phyloP scores from a whole-genome alignment of 768 basidiomycete genomes.

The Myochromella boudieri region DNA sequence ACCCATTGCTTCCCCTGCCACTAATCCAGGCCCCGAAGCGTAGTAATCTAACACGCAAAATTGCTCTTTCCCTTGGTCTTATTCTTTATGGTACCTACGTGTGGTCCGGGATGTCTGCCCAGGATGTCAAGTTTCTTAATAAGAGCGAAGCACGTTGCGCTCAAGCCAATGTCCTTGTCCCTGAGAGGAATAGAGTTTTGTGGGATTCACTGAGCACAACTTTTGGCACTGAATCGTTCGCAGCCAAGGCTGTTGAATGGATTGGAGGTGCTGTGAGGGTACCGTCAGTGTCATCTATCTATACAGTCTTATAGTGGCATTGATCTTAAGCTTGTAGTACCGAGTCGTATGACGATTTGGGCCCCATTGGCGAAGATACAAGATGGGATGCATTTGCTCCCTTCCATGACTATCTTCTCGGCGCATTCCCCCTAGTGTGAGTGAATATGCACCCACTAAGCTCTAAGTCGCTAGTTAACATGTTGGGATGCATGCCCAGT shows the following conservation, averaged over 20 bases:
- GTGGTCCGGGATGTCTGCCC: constrained; percentile 1
- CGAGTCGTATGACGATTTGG: constrained; percentile 52
- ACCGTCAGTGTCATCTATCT: constrained; percentile 29
- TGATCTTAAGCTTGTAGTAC: constrained; percentile 33
- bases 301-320: background rate
- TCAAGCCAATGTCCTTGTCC: constrained; percentile 38
- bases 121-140: background rate
- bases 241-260: constrained; percentile 41
- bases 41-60: background rate
- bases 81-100: constrained; percentile 7
- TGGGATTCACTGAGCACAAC: constrained; percentile 33
- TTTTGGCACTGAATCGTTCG: constrained; percentile 37
- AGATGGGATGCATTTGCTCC: constrained; percentile 54
- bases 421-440: constrained; percentile 61
- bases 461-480: background rate
- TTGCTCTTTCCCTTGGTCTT: constrained; percentile 3
- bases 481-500: constrained; percentile 35
- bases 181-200: constrained; percentile 36
- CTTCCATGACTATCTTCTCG: constrained; percentile 55
- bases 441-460: constrained; percentile 21
- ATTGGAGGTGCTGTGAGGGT: constrained; percentile 48
- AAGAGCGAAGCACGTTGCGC: constrained; percentile 23
- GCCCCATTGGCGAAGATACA: constrained; percentile 44
- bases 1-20: constrained; percentile 3
- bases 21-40: background rate